These are phyloP conservation scores for Corchorus capsularis DNA, from an alignment of 345 rosid species.

Conservation along the genomic window DNA sequence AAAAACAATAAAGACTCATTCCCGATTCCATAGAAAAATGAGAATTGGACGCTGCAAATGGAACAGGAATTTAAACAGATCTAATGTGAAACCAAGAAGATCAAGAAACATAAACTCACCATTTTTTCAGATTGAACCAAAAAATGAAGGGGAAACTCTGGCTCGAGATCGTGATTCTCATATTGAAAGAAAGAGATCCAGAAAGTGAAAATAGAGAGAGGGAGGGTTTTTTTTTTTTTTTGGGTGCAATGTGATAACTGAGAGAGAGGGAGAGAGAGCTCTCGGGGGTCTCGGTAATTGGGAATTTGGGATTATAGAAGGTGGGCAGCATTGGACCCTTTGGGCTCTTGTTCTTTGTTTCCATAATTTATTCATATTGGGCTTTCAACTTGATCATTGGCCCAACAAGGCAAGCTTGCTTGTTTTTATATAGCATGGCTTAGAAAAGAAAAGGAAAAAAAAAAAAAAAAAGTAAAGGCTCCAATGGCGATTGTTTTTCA, in stretches of 20 bases:
- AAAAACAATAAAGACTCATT: not conserved
- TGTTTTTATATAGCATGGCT: no score
- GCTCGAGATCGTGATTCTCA: conserved; percentile 13
- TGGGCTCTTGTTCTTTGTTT: no score
- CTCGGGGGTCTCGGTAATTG: no score
- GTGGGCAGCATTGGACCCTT: no score
- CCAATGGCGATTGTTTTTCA: not conserved
- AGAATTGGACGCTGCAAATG: not conserved
- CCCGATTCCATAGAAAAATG: not conserved
- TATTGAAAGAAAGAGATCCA: not conserved
- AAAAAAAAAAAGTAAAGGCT: no score
- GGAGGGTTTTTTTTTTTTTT: not conserved
- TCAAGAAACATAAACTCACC: not conserved
- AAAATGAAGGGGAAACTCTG: not conserved
- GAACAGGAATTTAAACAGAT: conserved; percentile 20
- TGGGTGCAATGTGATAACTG: not conserved
- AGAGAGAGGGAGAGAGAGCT: not conserved
- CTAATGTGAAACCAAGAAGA: conserved; percentile 19
- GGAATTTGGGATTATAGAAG: no score
- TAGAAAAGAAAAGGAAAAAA: no score
- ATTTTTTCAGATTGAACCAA: conserved; percentile 11
- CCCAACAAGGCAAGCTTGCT: no score
- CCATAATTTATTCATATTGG: no score
- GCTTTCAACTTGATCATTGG: no score
- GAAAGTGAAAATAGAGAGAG: not conserved